Evolutionary conservation across 306 rosid species (phyloP).

Genomic region (Cucurbita argyrosperma): DNA sequence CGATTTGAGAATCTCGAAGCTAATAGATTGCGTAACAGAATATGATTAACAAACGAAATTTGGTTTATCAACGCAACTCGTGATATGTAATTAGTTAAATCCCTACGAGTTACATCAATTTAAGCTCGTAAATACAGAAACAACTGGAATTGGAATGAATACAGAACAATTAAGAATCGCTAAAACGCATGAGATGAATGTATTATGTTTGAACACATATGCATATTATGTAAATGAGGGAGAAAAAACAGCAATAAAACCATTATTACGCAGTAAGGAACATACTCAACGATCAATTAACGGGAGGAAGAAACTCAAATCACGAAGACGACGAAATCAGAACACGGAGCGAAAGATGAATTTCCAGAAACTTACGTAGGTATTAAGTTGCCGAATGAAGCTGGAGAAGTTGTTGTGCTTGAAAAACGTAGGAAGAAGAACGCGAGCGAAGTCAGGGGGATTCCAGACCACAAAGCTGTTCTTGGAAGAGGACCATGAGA

Average conservation of each 20-base stretch:
- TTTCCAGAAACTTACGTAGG: slow-evolving; percentile 42
- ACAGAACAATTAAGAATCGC: not conserved
- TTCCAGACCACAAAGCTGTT: slow-evolving; percentile 88
- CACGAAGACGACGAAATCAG: not conserved
- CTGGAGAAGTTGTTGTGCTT: slow-evolving; percentile 96
- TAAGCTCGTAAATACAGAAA: not conserved
- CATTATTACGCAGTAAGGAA: not conserved
- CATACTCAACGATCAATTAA: not conserved
- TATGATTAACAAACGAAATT: not conserved
- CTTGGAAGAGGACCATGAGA: slow-evolving; percentile 66
- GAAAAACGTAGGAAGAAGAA: slow-evolving; percentile 77
- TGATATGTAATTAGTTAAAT: not conserved
- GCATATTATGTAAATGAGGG: not conserved
- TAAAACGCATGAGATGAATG: not conserved
- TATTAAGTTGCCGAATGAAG: slow-evolving; percentile 96
- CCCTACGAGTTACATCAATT: not conserved
- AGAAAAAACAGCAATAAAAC: not conserved
- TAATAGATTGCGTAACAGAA: not conserved
- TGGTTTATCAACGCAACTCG: not conserved
- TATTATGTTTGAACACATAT: not conserved
- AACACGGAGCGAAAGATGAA: not conserved
- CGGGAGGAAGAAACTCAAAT: not conserved
- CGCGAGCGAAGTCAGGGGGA: slow-evolving; percentile 71
- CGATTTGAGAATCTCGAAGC: not conserved
- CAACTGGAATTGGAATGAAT: not conserved